Percentiles rank a stretch among this genome's conserved stretches.
These are phyloP conservation scores for Helicostylum pulchrum DNA, from an alignment of 192 early-diverging fungal genomes.

Conservation along the genomic window DNA sequence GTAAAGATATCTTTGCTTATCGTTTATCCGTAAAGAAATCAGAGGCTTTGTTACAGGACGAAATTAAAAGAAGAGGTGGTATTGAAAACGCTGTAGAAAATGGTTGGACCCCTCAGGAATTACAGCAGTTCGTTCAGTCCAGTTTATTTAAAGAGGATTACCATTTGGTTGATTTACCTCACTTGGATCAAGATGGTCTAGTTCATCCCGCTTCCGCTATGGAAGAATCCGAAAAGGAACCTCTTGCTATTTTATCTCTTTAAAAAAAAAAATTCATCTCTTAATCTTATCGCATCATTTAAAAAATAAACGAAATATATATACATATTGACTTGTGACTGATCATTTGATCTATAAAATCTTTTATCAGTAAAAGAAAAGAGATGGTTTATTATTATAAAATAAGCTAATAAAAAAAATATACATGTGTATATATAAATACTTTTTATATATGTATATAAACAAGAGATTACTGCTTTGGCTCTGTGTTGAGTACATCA, in stretches of 20 bases:
- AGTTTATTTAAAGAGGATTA: slow-evolving; percentile 24
- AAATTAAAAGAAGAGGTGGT: slow-evolving; percentile 24
- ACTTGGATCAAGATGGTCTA: slow-evolving; percentile 2
- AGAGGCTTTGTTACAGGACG: slow-evolving; percentile 40
- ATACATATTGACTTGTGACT: not conserved
- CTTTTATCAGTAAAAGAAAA: not conserved
- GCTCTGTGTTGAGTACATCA: slow-evolving; percentile 46
- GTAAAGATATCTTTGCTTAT: slow-evolving; percentile 58
- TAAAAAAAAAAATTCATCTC: not conserved
- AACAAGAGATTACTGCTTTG: slow-evolving; percentile 1
- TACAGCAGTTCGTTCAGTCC: slow-evolving; percentile 22
- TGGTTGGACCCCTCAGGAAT: slow-evolving; percentile 21
- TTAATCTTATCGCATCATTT: not conserved
- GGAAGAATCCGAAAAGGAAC: not conserved
- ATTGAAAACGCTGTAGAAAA: slow-evolving; percentile 20
- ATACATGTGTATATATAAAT: not conserved
- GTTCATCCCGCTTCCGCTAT: not conserved
- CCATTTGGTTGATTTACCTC: slow-evolving; percentile 4
- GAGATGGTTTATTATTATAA: too few relatives aligned
- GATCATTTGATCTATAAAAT: too few relatives aligned
- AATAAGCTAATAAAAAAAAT: not conserved
- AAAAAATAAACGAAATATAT: not conserved
- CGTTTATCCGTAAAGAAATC: slow-evolving; percentile 57
- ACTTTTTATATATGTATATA: not conserved
- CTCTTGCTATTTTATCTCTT: slow-evolving; percentile 6